Evolutionary conservation across 441 rosid genomes (phyloP).

Genomic region (Euphorbia schlechtendalii): DNA sequence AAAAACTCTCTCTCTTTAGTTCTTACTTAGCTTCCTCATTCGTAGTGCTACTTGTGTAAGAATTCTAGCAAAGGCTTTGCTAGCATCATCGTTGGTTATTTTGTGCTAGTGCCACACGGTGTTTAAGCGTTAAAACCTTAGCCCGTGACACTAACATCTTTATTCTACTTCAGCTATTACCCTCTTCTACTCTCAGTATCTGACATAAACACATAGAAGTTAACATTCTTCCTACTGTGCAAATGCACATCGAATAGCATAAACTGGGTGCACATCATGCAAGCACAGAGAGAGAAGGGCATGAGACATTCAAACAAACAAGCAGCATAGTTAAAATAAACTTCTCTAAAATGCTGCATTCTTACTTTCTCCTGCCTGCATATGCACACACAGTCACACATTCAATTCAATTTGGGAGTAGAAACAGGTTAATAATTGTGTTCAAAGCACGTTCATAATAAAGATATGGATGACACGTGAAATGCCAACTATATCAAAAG

Average conservation of each 20-base stretch:
- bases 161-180: no score
- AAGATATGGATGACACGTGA: background rate
- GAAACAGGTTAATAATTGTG: background rate
- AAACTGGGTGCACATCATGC: background rate
- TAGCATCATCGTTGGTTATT: no score
- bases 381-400: constrained; percentile 1
- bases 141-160: no score
- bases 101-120: no score
- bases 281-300: background rate
- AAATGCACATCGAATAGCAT: background rate
- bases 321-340: background rate
- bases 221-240: background rate
- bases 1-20: no score
- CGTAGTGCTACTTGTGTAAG: no score
- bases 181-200: no score
- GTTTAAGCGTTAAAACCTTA: no score
- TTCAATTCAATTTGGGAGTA: background rate
- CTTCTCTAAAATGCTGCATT: background rate
- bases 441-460: background rate
- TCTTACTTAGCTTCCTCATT: no score
- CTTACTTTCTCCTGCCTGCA: background rate
- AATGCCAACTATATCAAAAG: constrained; percentile 1
- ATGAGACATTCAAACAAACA: background rate
- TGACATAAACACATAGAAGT: background rate
- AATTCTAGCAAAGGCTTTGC: no score